Conservation (phyloP, 805 yeast species). For the Ascoidea rubescens region DNA sequence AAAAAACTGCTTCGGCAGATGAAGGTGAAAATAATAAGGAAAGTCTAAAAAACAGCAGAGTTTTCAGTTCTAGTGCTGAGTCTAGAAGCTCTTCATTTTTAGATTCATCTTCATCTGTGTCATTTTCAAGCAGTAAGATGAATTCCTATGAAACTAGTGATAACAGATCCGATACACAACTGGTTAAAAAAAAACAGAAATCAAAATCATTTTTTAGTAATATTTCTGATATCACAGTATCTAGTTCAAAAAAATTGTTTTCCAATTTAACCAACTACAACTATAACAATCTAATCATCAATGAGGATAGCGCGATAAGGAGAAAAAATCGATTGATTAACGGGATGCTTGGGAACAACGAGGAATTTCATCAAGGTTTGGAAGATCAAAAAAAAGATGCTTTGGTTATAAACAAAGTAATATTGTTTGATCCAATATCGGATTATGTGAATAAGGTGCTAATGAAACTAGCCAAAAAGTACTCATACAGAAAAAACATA, state of each 20-base stretch:
- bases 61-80: not conserved
- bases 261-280: slow-evolving; percentile 6
- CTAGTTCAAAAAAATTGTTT: slow-evolving; percentile 9
- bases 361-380: slow-evolving; percentile 2
- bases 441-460: slow-evolving; percentile 68
- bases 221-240: slow-evolving; percentile 8
- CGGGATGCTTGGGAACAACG: not conserved
- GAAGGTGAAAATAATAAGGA: not conserved
- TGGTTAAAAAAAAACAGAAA: not conserved
- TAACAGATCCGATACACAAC: not conserved
- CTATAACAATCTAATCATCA: not conserved
- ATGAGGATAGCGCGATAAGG: not conserved
- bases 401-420: slow-evolving; percentile 27
- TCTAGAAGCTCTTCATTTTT: slow-evolving; percentile 1
- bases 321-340: not conserved
- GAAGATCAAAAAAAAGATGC: slow-evolving; percentile 2
- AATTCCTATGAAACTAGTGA: not conserved
- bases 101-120: not conserved
- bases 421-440: slow-evolving; percentile 77
- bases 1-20: slow-evolving; percentile 5
- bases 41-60: not conserved
- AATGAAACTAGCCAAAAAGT: slow-evolving; percentile 32
- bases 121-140: not conserved
- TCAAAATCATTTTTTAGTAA: slow-evolving; percentile 3
- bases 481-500: slow-evolving; percentile 46